A percentile compares a stretch with the other conserved stretches of the same genome.
Conservation (phyloP, 140 eudicot species). For the Anethum foeniculum region DNA sequence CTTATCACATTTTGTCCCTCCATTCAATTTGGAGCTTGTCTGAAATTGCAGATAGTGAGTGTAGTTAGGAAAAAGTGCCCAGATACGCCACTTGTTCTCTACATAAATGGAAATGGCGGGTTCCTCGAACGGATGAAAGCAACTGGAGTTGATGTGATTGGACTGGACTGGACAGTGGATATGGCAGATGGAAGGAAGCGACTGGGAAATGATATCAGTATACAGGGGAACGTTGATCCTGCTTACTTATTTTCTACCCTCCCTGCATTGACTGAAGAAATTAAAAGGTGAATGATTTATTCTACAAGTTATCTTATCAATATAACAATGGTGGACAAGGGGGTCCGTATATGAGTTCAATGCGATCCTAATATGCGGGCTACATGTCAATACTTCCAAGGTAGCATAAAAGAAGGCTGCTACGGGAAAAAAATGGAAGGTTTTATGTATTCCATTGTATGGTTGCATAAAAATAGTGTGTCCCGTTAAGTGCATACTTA, state of each 20-base stretch:
- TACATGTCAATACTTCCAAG: background rate
- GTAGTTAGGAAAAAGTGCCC: constrained; percentile 71
- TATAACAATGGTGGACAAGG: background rate
- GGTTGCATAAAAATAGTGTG: background rate
- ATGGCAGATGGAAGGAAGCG: constrained; percentile 96
- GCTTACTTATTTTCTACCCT: constrained; percentile 77
- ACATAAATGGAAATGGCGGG: constrained; percentile 94
- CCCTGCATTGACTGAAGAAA: constrained; percentile 77
- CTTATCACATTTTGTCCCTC: constrained; percentile 3
- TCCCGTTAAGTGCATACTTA: background rate
- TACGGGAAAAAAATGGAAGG: background rate
- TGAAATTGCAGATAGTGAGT: constrained; percentile 60
- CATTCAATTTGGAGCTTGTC: constrained; percentile 1
- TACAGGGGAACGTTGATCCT: constrained; percentile 96
- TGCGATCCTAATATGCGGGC: background rate
- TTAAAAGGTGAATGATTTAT: constrained; percentile 46
- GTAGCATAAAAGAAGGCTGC: background rate
- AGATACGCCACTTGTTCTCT: constrained; percentile 78
- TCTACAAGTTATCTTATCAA: background rate
- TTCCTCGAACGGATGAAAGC: constrained; percentile 87
- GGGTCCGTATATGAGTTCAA: background rate
- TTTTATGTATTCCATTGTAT: background rate
- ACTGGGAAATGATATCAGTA: constrained; percentile 58
- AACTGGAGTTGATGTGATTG: constrained; percentile 94
- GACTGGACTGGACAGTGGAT: constrained; percentile 96